A percentile compares a stretch with the other conserved stretches of the same genome.
These are phyloP conservation scores for Curvularia sp. DNA, from an alignment of 2,329 filamentous ascomycete species.

Conservation along the genomic window DNA sequence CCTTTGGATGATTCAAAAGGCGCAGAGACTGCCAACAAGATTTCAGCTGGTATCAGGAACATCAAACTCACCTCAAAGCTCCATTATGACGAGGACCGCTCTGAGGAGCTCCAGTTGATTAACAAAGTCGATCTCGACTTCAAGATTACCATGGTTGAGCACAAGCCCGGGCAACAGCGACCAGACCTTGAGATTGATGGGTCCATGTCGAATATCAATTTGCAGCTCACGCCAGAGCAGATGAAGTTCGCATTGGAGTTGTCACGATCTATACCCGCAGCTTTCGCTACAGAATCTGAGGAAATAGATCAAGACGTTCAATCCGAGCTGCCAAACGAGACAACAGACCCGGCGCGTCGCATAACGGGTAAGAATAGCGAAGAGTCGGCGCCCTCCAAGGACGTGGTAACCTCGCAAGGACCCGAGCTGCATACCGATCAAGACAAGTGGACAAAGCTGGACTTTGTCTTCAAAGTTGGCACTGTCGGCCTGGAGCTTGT, in stretches of 20 bases:
- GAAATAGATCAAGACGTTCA: constrained; percentile 74
- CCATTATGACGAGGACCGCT: constrained; percentile 73
- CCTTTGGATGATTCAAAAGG: constrained; percentile 79
- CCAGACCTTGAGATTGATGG: constrained; percentile 93
- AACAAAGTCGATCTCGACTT: constrained; percentile 96
- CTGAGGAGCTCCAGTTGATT: constrained; percentile 93
- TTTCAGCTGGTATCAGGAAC: constrained; percentile 90
- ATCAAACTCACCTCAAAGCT: constrained; percentile 90
- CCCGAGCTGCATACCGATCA: constrained; percentile 74
- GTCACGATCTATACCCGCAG: constrained; percentile 83
- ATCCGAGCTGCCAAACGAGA: constrained; percentile 70
- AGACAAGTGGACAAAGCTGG: constrained; percentile 89
- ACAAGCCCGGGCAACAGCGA: constrained; percentile 75
- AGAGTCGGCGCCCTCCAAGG: constrained; percentile 53
- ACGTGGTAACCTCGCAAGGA: constrained; percentile 56
- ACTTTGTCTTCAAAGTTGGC: constrained; percentile 87
- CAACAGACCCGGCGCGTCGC: constrained; percentile 59
- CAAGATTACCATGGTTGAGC: constrained; percentile 89
- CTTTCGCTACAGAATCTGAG: constrained; percentile 78
- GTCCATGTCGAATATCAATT: constrained; percentile 89
- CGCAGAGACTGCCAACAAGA: constrained; percentile 81
- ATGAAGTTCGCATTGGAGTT: constrained; percentile 88
- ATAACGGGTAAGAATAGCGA: constrained; percentile 50
- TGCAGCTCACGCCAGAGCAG: constrained; percentile 88
- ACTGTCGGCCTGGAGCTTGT: constrained; percentile 90